These are phyloP conservation scores for Dalbergia oliveri DNA, from an alignment of 306 rosid genomes.

Conservation along the genomic window DNA sequence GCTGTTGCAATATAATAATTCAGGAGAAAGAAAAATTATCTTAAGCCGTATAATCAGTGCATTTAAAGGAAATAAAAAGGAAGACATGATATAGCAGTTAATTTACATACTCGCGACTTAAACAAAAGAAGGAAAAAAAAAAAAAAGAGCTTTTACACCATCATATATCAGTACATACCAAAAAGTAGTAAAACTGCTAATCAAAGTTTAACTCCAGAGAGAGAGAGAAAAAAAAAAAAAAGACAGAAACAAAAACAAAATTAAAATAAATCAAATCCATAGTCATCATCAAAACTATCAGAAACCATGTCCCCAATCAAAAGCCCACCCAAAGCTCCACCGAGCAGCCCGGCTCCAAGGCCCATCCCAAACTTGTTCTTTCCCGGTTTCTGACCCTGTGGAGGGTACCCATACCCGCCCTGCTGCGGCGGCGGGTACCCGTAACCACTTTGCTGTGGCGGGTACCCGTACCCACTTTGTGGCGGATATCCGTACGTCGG, in stretches of 20 bases:
- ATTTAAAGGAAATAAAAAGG: neutral
- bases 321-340: constrained; percentile 84
- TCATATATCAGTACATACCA: neutral
- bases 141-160: neutral
- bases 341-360: constrained; percentile 83
- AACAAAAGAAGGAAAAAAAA: no score
- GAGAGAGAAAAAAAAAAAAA: no score
- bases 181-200: neutral
- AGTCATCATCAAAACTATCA: constrained; percentile 40
- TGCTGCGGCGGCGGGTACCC: constrained; percentile 47
- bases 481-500: neutral
- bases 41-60: no score
- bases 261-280: no score
- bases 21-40: no score
- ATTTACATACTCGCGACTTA: no score
- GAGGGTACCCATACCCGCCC: constrained; percentile 28
- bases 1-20: no score
- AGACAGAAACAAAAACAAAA: no score
- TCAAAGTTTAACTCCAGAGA: neutral
- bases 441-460: constrained; percentile 36
- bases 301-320: constrained; percentile 80
- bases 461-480: constrained; percentile 9
- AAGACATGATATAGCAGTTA: neutral
- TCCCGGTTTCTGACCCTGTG: constrained; percentile 49
- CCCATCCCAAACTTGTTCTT: constrained; percentile 74